These are phyloP conservation scores for Flaveria brownii DNA, from an alignment of 129 eudicot species.

Conservation along the genomic window DNA sequence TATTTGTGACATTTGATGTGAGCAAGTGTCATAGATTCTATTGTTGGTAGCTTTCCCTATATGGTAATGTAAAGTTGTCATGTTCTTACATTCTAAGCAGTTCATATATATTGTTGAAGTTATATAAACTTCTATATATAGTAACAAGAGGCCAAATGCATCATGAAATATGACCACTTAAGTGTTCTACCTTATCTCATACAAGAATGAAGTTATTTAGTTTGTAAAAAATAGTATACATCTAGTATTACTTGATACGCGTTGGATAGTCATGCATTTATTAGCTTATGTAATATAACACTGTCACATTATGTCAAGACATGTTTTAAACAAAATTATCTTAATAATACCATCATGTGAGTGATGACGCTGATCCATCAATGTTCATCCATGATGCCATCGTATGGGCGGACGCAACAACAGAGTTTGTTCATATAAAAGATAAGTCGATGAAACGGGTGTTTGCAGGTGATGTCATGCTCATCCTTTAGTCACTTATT, in stretches of 20 bases:
- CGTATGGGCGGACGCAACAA: neutral
- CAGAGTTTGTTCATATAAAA: neutral
- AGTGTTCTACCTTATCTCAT: neutral
- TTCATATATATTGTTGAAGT: constrained; percentile 1
- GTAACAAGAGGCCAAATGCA: constrained; percentile 25
- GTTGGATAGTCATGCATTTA: neutral
- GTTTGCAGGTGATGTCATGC: too few relatives aligned
- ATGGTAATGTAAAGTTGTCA: constrained; percentile 31
- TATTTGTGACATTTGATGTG: constrained; percentile 21
- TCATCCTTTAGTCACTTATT: neutral
- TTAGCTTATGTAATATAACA: neutral
- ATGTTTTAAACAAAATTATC: too few relatives aligned
- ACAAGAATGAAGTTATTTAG: neutral
- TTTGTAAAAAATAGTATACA: too few relatives aligned
- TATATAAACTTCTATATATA: constrained; percentile 14
- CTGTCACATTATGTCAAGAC: too few relatives aligned
- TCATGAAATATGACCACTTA: constrained; percentile 25
- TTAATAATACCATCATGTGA: neutral
- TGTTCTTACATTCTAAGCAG: constrained; percentile 22
- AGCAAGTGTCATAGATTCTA: constrained; percentile 25
- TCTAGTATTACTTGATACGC: too few relatives aligned
- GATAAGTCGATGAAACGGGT: neutral
- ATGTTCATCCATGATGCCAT: neutral
- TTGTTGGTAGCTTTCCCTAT: constrained; percentile 19
- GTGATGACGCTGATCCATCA: neutral